Base-by-base conservation (phyloP, 2,329 filamentous ascomycete species). In the Penicillium sp. region DNA sequence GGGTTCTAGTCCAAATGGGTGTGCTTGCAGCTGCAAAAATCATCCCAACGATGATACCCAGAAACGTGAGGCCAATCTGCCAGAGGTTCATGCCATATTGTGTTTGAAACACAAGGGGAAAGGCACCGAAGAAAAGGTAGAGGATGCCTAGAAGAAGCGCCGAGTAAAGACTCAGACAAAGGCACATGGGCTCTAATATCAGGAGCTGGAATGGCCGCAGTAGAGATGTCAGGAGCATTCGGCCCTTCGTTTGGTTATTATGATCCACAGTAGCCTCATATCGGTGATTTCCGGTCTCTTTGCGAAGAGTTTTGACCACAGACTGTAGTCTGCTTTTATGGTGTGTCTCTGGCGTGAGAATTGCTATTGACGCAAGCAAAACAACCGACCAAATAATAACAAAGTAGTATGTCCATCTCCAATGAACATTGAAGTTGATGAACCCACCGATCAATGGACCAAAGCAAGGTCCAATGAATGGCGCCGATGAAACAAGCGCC, bases 71-170 rank as follows among this genome's bases (percentile, higher is more conserved):
- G 16, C 91, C 91, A 14, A 83, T 79, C 72, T 94, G 88, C 79
- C 88, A 92, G 13, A 90, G 77, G 51, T 84, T 86, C 77, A 95
- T 93, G 22, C 82, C 84, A 69, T 94, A 86, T 49, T 87, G 86
- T 40, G 80, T 82, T 34, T 79, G 71, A 67, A 95, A 95, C 10
- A 95, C 85, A 31, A 94, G 77, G 1, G 86, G 83, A 64, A 95
- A 94, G 0, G 91, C 90, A 22, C 90, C 90, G 71, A 95, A 94
- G 77, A 93, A 95, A 43, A 95, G 83, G 69, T 95, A 96, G 3
- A 77, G 49, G 96, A 82, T 36, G 4, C 34, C 34, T n/a, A 36
- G 14, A 36, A 36, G 34, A 36, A 36, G 34, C 38, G 91, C 90
- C 1, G 89, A 89, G 62, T 92, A 88, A 16, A 93, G 72, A 72